Percentiles rank a stretch among this genome's conserved stretches.
phyloP scores from a whole-genome alignment of 2,329 filamentous ascomycete genomes.

The Pleurostoma richardsiae region DNA sequence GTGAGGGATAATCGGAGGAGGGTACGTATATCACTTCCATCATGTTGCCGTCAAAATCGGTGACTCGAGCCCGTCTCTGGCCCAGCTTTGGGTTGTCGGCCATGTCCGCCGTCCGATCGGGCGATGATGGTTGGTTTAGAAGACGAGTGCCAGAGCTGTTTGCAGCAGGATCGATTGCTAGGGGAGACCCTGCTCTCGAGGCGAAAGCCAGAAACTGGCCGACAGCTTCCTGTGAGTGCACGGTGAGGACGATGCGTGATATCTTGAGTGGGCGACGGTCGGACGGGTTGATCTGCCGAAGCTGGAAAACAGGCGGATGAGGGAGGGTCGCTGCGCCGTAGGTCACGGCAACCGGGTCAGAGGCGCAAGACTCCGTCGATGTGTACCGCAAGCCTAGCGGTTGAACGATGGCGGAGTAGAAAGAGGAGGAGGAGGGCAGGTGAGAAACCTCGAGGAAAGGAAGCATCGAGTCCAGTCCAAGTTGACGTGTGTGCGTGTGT shows the following conservation, averaged over 20 bases:
- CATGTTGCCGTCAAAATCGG: constrained; percentile 79
- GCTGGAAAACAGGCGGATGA: constrained; percentile 35
- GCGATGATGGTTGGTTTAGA: not conserved
- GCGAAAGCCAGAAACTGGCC: constrained; percentile 68
- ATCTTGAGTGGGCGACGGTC: constrained; percentile 33
- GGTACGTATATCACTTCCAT: constrained; percentile 68
- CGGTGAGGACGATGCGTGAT: constrained; percentile 60
- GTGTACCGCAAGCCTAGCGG: constrained; percentile 73
- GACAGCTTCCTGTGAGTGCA: constrained; percentile 60
- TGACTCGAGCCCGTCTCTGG: constrained; percentile 50
- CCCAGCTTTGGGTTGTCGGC: constrained; percentile 16
- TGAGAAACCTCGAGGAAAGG: constrained; percentile 64
- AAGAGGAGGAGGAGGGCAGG: constrained; percentile 74
- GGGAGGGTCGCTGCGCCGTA: constrained; percentile 30
- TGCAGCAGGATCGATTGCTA: constrained; percentile 10
- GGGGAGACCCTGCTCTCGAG: constrained; percentile 45
- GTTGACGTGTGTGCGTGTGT: constrained; percentile 51
- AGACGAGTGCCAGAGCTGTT: constrained; percentile 3
- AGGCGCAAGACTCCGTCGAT: constrained; percentile 19
- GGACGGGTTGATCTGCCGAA: constrained; percentile 32
- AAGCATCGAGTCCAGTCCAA: constrained; percentile 45
- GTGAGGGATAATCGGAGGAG: constrained; percentile 25
- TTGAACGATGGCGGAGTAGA: constrained; percentile 75
- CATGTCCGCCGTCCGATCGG: constrained; percentile 9
- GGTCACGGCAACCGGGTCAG: constrained; percentile 28